Conservation (phyloP, 495 filamentous ascomycete species). For the Aspergillus wentii region DNA sequence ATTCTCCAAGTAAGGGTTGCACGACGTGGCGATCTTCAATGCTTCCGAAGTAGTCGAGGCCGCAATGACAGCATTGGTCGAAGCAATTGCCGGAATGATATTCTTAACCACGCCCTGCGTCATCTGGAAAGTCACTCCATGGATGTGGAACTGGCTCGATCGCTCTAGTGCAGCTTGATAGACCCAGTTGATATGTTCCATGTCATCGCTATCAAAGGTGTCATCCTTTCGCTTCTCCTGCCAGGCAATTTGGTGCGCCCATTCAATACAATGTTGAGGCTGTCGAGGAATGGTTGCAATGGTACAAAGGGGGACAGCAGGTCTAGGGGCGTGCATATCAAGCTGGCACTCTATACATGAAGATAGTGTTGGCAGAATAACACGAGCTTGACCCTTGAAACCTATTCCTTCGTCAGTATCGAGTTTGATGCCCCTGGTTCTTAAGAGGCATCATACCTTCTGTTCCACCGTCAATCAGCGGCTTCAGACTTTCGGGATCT, state of each 20-base stretch:
- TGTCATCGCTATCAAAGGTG: constrained; percentile 88
- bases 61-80: constrained; percentile 94
- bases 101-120: constrained; percentile 99
- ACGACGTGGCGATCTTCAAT: constrained; percentile 82
- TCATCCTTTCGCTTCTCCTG: constrained; percentile 52
- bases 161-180: constrained; percentile 80
- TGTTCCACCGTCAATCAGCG: constrained; percentile 93
- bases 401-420: constrained; percentile 39
- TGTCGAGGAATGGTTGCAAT: constrained; percentile 95
- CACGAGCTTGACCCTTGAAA: constrained; percentile 95
- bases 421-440: not conserved
- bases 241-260: constrained; percentile 91
- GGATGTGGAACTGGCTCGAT: constrained; percentile 83
- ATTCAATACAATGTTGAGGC: constrained; percentile 98
- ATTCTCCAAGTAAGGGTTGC: constrained; percentile 79
- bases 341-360: constrained; percentile 98
- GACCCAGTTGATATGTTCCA: constrained; percentile 95
- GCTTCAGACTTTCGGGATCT: constrained; percentile 77
- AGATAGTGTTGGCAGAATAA: constrained; percentile 85
- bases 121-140: constrained; percentile 91
- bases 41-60: constrained; percentile 95
- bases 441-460: constrained; percentile 55
- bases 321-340: constrained; percentile 92
- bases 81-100: constrained; percentile 98
- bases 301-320: constrained; percentile 93